phyloP scores from a whole-genome alignment of 2,329 filamentous ascomycete species.

The Aspergillus terreus region DNA sequence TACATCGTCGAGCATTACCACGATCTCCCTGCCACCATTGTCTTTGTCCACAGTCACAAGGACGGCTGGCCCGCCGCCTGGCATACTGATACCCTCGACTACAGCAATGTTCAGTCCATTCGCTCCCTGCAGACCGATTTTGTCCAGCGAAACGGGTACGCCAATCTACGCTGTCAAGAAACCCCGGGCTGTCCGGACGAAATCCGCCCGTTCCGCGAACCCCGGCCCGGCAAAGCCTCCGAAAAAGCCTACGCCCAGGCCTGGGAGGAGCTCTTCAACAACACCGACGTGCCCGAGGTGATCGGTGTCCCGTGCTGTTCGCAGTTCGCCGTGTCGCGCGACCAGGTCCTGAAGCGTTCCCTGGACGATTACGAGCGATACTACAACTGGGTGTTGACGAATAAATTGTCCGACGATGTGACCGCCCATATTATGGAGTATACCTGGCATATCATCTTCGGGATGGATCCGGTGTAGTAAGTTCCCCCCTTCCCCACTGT shows the following conservation, averaged over 20 bases:
- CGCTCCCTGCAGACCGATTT: constrained; percentile 48
- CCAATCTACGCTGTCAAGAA: constrained; percentile 54
- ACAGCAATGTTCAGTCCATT: constrained; percentile 52
- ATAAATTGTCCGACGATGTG: constrained; percentile 42
- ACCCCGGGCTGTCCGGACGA: constrained; percentile 33
- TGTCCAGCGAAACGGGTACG: constrained; percentile 52
- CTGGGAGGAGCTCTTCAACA: constrained; percentile 39
- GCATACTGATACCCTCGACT: constrained; percentile 56
- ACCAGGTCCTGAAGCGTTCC: constrained; percentile 43
- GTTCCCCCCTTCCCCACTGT: not conserved
- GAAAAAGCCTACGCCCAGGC: constrained; percentile 31
- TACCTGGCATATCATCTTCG: constrained; percentile 52
- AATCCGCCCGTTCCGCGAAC: constrained; percentile 26
- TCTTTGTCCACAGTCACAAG: constrained; percentile 58
- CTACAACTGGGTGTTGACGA: constrained; percentile 47
- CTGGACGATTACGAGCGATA: constrained; percentile 44
- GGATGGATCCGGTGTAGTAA: constrained; percentile 18
- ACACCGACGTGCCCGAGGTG: constrained; percentile 43
- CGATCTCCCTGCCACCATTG: constrained; percentile 47
- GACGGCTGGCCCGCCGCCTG: constrained; percentile 42
- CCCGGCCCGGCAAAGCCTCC: constrained; percentile 21
- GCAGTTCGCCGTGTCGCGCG: constrained; percentile 60
- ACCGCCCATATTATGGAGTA: constrained; percentile 53
- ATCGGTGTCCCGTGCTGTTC: constrained; percentile 60
- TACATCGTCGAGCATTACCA: constrained; percentile 47